These are phyloP conservation scores for Lactarius deliciosus DNA, from an alignment of 768 basidiomycete genomes.

Conservation along the genomic window DNA sequence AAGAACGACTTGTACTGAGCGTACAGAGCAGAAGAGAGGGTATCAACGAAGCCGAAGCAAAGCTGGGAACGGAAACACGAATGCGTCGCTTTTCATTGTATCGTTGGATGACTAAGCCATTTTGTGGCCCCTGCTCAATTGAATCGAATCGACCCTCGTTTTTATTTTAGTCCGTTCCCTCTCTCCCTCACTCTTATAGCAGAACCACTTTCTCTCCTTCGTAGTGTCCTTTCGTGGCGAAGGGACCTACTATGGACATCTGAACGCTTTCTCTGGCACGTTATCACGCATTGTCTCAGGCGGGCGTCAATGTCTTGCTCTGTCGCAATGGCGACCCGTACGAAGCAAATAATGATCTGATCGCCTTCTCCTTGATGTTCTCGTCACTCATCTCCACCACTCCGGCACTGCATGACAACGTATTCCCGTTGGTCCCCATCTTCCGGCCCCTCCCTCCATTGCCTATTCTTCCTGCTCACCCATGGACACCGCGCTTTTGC, in stretches of 20 bases:
- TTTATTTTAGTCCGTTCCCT: background rate
- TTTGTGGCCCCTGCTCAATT: too few species aligned
- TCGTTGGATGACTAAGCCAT: background rate
- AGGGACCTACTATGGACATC: background rate
- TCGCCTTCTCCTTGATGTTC: slow-evolving; percentile 22
- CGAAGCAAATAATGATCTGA: slow-evolving; percentile 2
- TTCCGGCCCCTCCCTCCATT: slow-evolving; percentile 12
- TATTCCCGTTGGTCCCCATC: slow-evolving; percentile 4
- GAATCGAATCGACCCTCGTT: background rate
- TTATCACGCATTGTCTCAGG: background rate
- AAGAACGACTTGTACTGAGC: background rate
- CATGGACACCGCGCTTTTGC: background rate
- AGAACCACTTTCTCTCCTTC: too few species aligned
- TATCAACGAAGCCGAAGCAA: background rate
- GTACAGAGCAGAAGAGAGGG: background rate
- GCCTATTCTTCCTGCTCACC: slow-evolving; percentile 5
- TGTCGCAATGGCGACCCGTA: slow-evolving; percentile 28
- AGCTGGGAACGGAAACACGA: background rate
- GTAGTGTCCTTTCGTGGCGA: background rate
- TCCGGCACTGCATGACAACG: slow-evolving; percentile 24
- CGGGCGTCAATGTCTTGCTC: slow-evolving; percentile 19
- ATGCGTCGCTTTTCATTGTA: background rate
- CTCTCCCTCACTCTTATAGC: background rate
- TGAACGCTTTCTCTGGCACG: background rate
- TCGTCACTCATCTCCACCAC: slow-evolving; percentile 10